Conservation (phyloP, 2,329 filamentous ascomycete genomes). For the Curvularia spicifera region DNA sequence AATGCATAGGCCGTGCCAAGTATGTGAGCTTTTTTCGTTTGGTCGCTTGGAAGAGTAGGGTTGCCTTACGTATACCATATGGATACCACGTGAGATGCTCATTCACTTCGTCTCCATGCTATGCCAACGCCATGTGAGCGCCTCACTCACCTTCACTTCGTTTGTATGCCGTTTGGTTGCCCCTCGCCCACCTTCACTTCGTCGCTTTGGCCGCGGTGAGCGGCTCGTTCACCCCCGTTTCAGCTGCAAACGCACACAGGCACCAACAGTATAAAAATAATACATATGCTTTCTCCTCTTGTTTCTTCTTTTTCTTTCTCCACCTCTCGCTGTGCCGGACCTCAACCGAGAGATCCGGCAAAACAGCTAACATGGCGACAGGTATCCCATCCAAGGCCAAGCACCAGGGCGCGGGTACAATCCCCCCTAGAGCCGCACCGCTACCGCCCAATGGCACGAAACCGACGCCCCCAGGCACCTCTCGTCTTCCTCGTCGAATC, state of each 20-base stretch:
- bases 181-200: constrained; percentile 1
- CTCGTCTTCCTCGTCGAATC: constrained; percentile 41
- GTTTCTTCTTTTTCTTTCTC: not conserved
- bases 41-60: not conserved
- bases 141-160: constrained; percentile 16
- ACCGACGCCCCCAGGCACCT: constrained; percentile 20
- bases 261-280: constrained; percentile 7
- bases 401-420: constrained; percentile 15
- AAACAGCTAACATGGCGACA: no score
- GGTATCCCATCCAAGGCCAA: no score
- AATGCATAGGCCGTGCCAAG: fast-evolving
- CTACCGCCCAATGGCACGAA: not conserved
- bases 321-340: constrained; percentile 1
- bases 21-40: not conserved
- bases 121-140: not conserved
- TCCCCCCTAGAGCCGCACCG: constrained; percentile 14
- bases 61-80: not conserved
- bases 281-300: not conserved
- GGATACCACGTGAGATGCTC: not conserved
- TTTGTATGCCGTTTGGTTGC: no score
- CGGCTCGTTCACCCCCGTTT: constrained; percentile 20
- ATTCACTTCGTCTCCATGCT: constrained; percentile 4
- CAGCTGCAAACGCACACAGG: not conserved
- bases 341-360: not conserved
- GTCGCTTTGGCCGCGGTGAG: no score